Evolutionary conservation across 1,284 basidiomycete genomes (phyloP).

Genomic region (Sanghuangporus weigelae): DNA sequence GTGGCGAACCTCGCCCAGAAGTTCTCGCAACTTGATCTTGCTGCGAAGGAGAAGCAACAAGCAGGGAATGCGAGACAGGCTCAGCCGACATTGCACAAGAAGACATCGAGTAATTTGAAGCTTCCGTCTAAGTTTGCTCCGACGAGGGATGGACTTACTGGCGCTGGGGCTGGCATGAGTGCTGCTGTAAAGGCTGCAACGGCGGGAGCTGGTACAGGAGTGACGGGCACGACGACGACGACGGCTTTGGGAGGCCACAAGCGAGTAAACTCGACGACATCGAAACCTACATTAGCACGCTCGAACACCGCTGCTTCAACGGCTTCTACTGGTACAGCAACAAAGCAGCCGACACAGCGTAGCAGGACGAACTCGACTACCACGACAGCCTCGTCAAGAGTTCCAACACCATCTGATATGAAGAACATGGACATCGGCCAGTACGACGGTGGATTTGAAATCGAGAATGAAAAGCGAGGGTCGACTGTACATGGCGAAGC

Average conservation of each 20-base stretch:
- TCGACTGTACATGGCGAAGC: slow-evolving; percentile 64
- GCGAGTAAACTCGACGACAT: slow-evolving; percentile 1
- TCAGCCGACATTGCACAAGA: slow-evolving; percentile 14
- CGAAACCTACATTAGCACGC: background rate
- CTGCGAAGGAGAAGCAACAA: slow-evolving; percentile 11
- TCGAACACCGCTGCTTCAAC: background rate
- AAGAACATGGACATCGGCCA: slow-evolving; percentile 57
- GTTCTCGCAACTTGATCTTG: slow-evolving; percentile 15
- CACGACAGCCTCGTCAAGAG: slow-evolving; percentile 2
- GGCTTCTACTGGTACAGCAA: background rate
- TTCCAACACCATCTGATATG: background rate
- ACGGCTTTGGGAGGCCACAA: background rate
- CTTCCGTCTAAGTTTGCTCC: slow-evolving; percentile 15
- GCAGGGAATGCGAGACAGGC: background rate
- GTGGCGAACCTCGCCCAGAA: slow-evolving; percentile 11
- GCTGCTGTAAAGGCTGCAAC: slow-evolving; percentile 1
- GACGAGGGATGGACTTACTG: background rate
- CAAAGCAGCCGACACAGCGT: background rate
- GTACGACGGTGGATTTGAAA: slow-evolving; percentile 85
- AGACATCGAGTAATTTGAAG: slow-evolving; percentile 12
- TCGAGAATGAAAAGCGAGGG: slow-evolving; percentile 66
- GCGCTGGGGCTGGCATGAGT: background rate
- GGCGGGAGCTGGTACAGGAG: background rate
- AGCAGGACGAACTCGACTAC: slow-evolving; percentile 2
- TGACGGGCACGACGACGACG: background rate